phyloP scores from a whole-genome alignment of 306 rosid genomes.

The Vigna angularis region DNA sequence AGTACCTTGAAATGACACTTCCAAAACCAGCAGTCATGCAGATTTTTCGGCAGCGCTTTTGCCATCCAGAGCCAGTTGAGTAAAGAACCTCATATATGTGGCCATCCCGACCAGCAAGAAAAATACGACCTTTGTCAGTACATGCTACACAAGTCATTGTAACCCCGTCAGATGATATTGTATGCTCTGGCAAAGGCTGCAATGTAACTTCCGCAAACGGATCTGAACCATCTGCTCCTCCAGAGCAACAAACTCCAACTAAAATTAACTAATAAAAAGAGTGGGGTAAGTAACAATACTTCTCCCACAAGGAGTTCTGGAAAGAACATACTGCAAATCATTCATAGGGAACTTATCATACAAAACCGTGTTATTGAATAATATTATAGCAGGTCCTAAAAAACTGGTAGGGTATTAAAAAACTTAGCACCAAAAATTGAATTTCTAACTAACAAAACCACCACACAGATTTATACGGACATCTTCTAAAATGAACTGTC shows the following conservation, averaged over 20 bases:
- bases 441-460: conserved; percentile 22
- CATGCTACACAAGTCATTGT: conserved; percentile 90
- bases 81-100: conserved; percentile 93
- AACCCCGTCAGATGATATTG: conserved; percentile 90
- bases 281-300: conserved; percentile 47
- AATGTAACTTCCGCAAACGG: conserved; percentile 90
- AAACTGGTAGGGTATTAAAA: neutral
- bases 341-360: conserved; percentile 26
- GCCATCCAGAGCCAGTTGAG: conserved; percentile 95
- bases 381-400: conserved; percentile 23
- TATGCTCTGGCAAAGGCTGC: conserved; percentile 92
- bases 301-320: conserved; percentile 28
- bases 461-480: conserved; percentile 5
- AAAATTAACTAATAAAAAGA: conserved; percentile 76
- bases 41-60: conserved; percentile 86
- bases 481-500: conserved; percentile 1
- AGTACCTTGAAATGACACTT: conserved; percentile 91
- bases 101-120: conserved; percentile 96
- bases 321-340: conserved; percentile 29
- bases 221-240: conserved; percentile 84
- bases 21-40: conserved; percentile 95
- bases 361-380: conserved; percentile 15
- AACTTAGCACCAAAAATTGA: conserved; percentile 18
- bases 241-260: conserved; percentile 94
- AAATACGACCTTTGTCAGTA: conserved; percentile 90